Evolutionary conservation across 2,329 filamentous ascomycete species (phyloP).

Genomic region (Cercospora brassicicola): DNA sequence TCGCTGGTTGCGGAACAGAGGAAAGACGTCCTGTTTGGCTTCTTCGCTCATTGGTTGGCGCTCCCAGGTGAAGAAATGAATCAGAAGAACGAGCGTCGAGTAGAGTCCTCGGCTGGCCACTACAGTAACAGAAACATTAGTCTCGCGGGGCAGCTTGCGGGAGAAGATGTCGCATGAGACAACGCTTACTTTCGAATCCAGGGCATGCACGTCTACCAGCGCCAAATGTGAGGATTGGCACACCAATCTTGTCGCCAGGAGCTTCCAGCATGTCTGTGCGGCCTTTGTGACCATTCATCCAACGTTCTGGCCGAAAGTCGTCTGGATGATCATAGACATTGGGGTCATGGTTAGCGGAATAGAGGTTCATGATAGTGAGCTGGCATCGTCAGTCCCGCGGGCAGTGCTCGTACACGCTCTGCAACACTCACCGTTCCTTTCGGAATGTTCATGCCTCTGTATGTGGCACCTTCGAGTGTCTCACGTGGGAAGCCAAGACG

Average conservation of each 20-base stretch:
- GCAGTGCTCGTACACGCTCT: not conserved
- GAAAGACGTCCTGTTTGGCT: not conserved
- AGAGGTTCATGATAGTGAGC: not conserved
- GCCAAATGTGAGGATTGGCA: not conserved
- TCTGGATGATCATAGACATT: not conserved
- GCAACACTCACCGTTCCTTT: not conserved
- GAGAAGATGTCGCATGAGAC: not conserved
- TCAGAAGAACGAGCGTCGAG: not conserved
- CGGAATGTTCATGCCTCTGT: not conserved
- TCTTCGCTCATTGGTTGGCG: conserved; percentile 1
- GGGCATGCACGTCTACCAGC: not conserved
- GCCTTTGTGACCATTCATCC: not conserved
- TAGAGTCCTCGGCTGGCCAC: not conserved
- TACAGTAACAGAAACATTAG: not conserved
- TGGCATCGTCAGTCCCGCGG: not conserved
- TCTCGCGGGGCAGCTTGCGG: not conserved
- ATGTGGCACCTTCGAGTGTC: not conserved
- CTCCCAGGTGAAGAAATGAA: not conserved
- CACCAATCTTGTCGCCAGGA: not conserved
- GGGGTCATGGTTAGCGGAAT: not conserved
- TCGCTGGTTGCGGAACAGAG: not conserved
- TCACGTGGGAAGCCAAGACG: not conserved
- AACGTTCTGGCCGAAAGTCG: not conserved
- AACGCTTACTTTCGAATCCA: not conserved
- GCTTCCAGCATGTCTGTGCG: not conserved